A percentile compares a stretch with the other conserved stretches of the same genome.
Conservation (phyloP, 148 eudicot species). For the Dianthus caryophyllus region DNA sequence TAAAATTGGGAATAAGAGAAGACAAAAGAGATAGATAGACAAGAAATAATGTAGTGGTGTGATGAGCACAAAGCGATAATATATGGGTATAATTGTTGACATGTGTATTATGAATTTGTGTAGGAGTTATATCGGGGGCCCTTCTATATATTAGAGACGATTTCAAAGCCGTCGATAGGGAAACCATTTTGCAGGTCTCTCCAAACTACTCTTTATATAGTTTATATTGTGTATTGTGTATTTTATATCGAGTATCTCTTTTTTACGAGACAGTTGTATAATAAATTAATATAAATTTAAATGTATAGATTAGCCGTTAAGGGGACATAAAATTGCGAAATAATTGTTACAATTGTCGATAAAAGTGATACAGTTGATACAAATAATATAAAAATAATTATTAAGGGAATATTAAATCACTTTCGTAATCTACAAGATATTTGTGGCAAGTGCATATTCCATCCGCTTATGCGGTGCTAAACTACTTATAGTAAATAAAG, state of each 20-base stretch:
- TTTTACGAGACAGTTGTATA: no score
- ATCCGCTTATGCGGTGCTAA: neutral
- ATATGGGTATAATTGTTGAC: neutral
- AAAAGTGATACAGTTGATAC: no score
- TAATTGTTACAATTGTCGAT: no score
- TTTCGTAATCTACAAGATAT: neutral
- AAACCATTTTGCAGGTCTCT: slow-evolving; percentile 56
- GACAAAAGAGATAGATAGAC: neutral
- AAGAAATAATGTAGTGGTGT: neutral
- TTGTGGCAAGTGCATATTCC: neutral
- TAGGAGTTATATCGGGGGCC: slow-evolving; percentile 71
- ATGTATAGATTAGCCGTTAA: no score
- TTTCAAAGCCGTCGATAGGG: slow-evolving; percentile 50
- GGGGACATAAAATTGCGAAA: no score
- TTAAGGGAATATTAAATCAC: no score
- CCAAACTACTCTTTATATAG: neutral
- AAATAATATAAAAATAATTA: no score
- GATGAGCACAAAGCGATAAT: neutral
- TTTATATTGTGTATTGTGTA: neutral
- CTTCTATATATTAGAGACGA: slow-evolving; percentile 59
- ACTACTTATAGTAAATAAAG: neutral
- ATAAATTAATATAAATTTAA: no score
- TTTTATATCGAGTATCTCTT: no score
- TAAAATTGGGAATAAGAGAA: neutral
- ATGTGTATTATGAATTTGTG: neutral